Evolutionary conservation across 2,329 filamentous ascomycete genomes (phyloP).

Genomic region (Fusarium oxysporum): DNA sequence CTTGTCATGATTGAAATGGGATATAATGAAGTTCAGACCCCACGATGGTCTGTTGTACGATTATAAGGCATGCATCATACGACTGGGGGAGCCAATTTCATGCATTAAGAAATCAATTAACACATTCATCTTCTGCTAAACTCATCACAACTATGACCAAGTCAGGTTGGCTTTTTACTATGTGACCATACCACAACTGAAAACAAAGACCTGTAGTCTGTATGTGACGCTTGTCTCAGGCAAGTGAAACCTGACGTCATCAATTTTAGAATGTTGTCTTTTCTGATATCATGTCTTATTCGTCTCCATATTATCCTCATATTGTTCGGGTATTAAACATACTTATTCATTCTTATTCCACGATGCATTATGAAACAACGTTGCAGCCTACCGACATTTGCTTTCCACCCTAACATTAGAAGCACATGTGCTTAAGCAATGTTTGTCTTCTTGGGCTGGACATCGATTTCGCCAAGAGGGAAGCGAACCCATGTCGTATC

Average conservation of each 20-base stretch:
- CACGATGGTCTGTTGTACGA: conserved; percentile 31
- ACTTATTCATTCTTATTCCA: neutral
- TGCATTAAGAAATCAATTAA: conserved; percentile 12
- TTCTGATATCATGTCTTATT: neutral
- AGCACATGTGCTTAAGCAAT: conserved; percentile 25
- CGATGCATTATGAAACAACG: neutral
- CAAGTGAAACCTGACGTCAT: conserved; percentile 11
- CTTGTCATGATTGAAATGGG: neutral
- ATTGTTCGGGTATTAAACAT: neutral
- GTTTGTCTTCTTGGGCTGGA: conserved; percentile 38
- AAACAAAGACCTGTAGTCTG: neutral
- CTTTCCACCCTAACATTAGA: neutral
- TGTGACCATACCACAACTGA: neutral
- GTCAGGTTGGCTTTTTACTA: neutral
- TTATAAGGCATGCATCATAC: conserved; percentile 38
- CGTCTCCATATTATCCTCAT: neutral
- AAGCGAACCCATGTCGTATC: conserved; percentile 57
- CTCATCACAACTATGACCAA: too few species aligned
- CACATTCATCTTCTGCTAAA: neutral
- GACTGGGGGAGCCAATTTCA: conserved; percentile 27
- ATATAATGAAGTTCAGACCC: conserved; percentile 22
- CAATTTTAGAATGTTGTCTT: neutral
- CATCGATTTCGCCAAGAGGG: conserved; percentile 53
- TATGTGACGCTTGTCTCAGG: neutral
- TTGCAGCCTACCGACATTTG: neutral